phyloP scores from a whole-genome alignment of 2,329 filamentous ascomycete species.

The Fusarium odoratissimum region DNA sequence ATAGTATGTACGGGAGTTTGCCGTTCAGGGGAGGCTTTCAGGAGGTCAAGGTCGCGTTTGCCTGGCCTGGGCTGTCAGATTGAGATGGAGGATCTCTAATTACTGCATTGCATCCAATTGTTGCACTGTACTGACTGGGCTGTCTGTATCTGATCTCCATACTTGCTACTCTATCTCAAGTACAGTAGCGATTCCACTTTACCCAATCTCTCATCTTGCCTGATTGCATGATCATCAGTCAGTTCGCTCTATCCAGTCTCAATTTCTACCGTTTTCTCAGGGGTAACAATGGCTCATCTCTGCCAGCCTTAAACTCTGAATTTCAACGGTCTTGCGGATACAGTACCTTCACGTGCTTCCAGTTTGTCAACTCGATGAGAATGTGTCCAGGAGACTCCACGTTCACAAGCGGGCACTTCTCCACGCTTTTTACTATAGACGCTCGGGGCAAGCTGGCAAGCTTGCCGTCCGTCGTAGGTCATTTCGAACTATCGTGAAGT shows the following conservation, averaged over 20 bases:
- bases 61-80: constrained; percentile 24
- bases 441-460: constrained; percentile 32
- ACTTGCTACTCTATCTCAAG: constrained; percentile 4
- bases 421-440: constrained; percentile 27
- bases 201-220: constrained; percentile 21
- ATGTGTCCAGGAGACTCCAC: constrained; percentile 24
- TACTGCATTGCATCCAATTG: background rate
- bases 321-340: constrained; percentile 3
- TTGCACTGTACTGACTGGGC: background rate
- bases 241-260: constrained; percentile 21
- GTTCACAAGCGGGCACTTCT: constrained; percentile 28
- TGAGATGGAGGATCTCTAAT: constrained; percentile 9
- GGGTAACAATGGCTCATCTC: constrained; percentile 14
- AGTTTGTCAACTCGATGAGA: constrained; percentile 27
- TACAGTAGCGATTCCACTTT: constrained; percentile 11
- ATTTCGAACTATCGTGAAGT: constrained; percentile 28
- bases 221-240: constrained; percentile 37
- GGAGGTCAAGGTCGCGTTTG: constrained; percentile 31
- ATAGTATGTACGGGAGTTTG: constrained; percentile 35
- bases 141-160: constrained; percentile 12
- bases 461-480: constrained; percentile 19
- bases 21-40: constrained; percentile 36
- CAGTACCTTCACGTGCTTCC: constrained; percentile 2
- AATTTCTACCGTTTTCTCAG: constrained; percentile 20
- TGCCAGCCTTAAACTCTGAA: constrained; percentile 15